Evolutionary conservation across 257 asterid species (phyloP).

Genomic region (Datura wrightii): DNA sequence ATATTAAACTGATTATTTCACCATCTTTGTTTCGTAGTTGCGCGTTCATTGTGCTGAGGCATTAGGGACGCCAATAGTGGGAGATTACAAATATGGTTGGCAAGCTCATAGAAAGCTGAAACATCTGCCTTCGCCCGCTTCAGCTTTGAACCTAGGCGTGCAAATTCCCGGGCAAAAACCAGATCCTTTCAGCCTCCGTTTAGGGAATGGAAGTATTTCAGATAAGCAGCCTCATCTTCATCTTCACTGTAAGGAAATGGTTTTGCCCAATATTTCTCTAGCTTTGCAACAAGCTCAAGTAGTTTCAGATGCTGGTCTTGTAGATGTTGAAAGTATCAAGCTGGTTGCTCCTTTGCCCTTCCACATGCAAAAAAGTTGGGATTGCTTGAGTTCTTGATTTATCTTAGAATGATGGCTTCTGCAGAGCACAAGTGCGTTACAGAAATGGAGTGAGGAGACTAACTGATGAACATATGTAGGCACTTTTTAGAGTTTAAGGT

Average conservation of each 20-base stretch:
- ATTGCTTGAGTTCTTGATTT: constrained; percentile 44
- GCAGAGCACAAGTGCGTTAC: not conserved
- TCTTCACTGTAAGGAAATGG: constrained; percentile 89
- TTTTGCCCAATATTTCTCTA: constrained; percentile 67
- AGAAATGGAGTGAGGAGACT: not conserved
- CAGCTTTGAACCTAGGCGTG: constrained; percentile 31
- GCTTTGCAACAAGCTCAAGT: constrained; percentile 48
- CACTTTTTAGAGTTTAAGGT: not conserved
- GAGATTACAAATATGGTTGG: constrained; percentile 96
- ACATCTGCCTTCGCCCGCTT: constrained; percentile 41
- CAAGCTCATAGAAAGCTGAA: constrained; percentile 77
- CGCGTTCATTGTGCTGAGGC: constrained; percentile 97
- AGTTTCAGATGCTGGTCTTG: constrained; percentile 44
- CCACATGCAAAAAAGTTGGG: constrained; percentile 93
- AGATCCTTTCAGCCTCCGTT: constrained; percentile 48
- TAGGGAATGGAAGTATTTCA: constrained; percentile 65
- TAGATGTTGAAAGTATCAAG: constrained; percentile 46
- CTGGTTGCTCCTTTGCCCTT: constrained; percentile 71
- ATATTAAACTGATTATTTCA: not conserved
- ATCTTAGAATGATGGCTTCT: not conserved
- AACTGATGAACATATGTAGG: not conserved
- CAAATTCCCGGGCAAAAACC: constrained; percentile 34
- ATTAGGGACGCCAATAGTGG: constrained; percentile 95
- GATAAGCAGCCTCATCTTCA: constrained; percentile 75
- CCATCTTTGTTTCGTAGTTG: constrained; percentile 50